Evolutionary conservation across 2,329 filamentous ascomycete species (phyloP).

Genomic region (Colletotrichum sp.): DNA sequence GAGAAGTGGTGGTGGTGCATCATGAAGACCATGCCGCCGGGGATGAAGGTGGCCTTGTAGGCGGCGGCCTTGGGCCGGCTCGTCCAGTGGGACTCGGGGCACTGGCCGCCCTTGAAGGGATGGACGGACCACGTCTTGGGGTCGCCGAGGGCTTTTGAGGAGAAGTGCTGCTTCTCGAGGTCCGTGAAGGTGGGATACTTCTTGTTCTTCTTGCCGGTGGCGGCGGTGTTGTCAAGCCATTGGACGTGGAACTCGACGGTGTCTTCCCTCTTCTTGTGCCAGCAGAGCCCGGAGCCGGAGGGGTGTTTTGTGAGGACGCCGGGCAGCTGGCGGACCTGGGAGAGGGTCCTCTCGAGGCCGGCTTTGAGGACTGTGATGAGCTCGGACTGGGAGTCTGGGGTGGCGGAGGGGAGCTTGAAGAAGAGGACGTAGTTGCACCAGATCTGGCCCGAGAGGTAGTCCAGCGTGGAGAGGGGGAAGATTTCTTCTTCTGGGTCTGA

Average conservation of each 20-base stretch:
- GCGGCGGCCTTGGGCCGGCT: constrained; percentile 36
- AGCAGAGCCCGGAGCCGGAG: constrained; percentile 37
- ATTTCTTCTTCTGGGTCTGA: constrained; percentile 38
- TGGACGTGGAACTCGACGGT: constrained; percentile 39
- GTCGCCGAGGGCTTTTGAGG: constrained; percentile 33
- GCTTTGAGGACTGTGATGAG: constrained; percentile 29
- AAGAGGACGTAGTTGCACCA: constrained; percentile 45
- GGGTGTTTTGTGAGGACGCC: constrained; percentile 42
- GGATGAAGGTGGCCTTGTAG: constrained; percentile 46
- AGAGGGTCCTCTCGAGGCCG: constrained; percentile 40
- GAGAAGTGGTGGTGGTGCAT: constrained; percentile 47
- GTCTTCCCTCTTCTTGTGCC: constrained; percentile 33
- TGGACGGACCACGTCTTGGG: constrained; percentile 36
- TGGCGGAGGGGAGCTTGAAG: constrained; percentile 36
- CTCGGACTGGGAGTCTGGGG: background rate
- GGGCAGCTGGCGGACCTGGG: constrained; percentile 40
- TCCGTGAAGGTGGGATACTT: constrained; percentile 36
- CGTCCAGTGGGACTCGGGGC: constrained; percentile 39
- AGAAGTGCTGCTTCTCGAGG: constrained; percentile 39
- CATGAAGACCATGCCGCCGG: constrained; percentile 43
- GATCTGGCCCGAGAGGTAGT: constrained; percentile 34
- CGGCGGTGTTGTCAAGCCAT: constrained; percentile 32
- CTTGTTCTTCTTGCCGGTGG: background rate
- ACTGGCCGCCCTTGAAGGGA: constrained; percentile 43
- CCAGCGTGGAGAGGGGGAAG: constrained; percentile 39